Base-by-base conservation (phyloP, 345 rosid species). In the Sisymbrium irio region DNA sequence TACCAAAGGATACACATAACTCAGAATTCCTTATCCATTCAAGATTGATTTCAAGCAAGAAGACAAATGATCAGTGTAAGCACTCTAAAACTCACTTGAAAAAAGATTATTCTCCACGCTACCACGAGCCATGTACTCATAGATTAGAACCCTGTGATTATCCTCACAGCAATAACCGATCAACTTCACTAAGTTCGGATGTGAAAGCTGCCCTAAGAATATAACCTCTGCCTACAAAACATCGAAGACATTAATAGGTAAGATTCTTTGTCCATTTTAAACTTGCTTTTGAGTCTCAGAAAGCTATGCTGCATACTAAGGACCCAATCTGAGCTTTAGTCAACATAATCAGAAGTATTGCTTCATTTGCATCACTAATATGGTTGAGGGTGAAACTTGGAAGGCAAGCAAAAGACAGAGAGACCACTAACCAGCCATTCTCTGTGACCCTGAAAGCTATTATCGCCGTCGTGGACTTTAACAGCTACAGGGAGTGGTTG, bases 181-280 rank as follows among this genome's bases (percentile, higher is more conserved):
- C 82, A 94, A 56, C 78, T 91, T 94, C 81, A 94, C 98, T 77
- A 94, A 78, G 81, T 94, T 89, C 14, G 97, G 97, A 84, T 91
- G 97, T 9, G 98, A 91, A 73, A 94, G 97, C 81, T 91, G 97
- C 66, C 98, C 98, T 78, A 94, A 67, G 78, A 91, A 94, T 84
- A 94, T 88, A 78, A 94, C 98, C 69, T 94, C 98, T 71, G 98
- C 97, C 98, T 94, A 78, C 64, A 76, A 54, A 69, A 64, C 62
- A 74, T 47, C 46, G 39, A 68, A 28, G 20, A 50, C 56, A n/a
- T n/a, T n/a, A 36, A 69, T 3, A 61, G 6, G 61, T 30, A 50
- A 53, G 9, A 59, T n/a, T 54, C 27, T 56, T 41, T 47, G 27
- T 2, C 28, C 35, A 41, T 60, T 30, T 22, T 39, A 11, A 17